Evolutionary conservation across 768 basidiomycete species (phyloP).

Genomic region (Chalciporus sphaerocephalus): DNA sequence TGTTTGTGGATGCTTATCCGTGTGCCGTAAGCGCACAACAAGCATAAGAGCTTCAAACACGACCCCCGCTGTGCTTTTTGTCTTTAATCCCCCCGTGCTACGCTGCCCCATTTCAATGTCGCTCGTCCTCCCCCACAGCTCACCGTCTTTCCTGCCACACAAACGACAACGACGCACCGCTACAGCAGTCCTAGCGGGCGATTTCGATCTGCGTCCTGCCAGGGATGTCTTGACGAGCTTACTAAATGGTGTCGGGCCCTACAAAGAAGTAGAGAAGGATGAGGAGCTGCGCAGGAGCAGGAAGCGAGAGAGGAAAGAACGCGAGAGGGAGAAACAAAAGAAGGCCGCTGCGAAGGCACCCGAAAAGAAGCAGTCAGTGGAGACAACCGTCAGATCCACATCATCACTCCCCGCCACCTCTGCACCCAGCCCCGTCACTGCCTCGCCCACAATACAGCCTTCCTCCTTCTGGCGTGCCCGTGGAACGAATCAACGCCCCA

Average conservation of each 20-base stretch:
- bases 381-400: slow-evolving; percentile 13
- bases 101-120: slow-evolving; percentile 17
- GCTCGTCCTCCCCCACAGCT: slow-evolving; percentile 15
- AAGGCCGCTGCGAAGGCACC: slow-evolving; percentile 33
- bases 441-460: slow-evolving; percentile 32
- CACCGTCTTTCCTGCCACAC: slow-evolving; percentile 16
- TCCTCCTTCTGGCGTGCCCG: slow-evolving; percentile 63
- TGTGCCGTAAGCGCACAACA: slow-evolving; percentile 36
- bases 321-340: slow-evolving; percentile 48
- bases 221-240: slow-evolving; percentile 78
- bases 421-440: slow-evolving; percentile 23
- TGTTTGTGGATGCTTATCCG: slow-evolving; percentile 36
- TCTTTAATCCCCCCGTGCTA: slow-evolving; percentile 15
- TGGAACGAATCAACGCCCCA: slow-evolving; percentile 41
- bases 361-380: slow-evolving; percentile 30
- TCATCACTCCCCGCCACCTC: slow-evolving; percentile 17
- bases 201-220: slow-evolving; percentile 61
- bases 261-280: slow-evolving; percentile 58
- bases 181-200: slow-evolving; percentile 70
- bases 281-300: slow-evolving; percentile 52
- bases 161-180: slow-evolving; percentile 57
- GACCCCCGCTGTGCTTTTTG: slow-evolving; percentile 28
- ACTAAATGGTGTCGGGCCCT: slow-evolving; percentile 68
- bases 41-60: slow-evolving; percentile 35
- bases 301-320: slow-evolving; percentile 46